Conservation (phyloP, 2,329 filamentous ascomycete genomes). For the Arthrobotrys iridis region DNA sequence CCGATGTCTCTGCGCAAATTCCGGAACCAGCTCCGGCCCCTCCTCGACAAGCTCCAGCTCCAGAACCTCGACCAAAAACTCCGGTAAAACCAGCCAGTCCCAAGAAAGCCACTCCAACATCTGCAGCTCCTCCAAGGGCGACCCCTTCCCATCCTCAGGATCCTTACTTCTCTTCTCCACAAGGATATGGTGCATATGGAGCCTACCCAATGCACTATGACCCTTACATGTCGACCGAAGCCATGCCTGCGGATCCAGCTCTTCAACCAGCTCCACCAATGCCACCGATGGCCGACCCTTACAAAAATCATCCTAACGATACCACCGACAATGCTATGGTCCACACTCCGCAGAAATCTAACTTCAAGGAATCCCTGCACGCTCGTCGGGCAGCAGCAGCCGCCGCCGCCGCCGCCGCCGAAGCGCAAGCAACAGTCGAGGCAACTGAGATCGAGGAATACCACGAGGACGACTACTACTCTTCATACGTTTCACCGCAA, state of each 20-base stretch:
- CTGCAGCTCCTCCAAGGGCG: slow-evolving; percentile 27
- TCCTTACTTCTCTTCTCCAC: slow-evolving; percentile 38
- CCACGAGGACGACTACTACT: slow-evolving; percentile 49
- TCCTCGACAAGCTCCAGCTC: not conserved
- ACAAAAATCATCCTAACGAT: slow-evolving; percentile 32
- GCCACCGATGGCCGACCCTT: slow-evolving; percentile 31
- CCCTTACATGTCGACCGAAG: slow-evolving; percentile 37
- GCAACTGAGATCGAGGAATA: slow-evolving; percentile 51
- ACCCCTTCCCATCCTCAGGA: slow-evolving; percentile 40
- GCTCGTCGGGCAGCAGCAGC: slow-evolving; percentile 48
- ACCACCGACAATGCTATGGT: slow-evolving; percentile 40
- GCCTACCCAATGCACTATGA: slow-evolving; percentile 52
- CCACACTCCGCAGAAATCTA: slow-evolving; percentile 49
- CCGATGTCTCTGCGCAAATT: slow-evolving; percentile 22
- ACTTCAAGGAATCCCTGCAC: slow-evolving; percentile 49
- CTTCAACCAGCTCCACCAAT: slow-evolving; percentile 24
- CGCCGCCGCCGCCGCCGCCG: slow-evolving; percentile 27
- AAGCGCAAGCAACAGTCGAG: slow-evolving; percentile 26
- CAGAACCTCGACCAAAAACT: slow-evolving; percentile 36
- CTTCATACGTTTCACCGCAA: slow-evolving; percentile 35
- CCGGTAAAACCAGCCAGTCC: slow-evolving; percentile 45
- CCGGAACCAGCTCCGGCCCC: slow-evolving; percentile 11
- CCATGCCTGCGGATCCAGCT: slow-evolving; percentile 2
- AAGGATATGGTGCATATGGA: slow-evolving; percentile 28
- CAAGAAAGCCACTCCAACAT: slow-evolving; percentile 33